Evolutionary conservation across 164 flowering plant species (phyloP).

Genomic region (Cinnamomum chago): DNA sequence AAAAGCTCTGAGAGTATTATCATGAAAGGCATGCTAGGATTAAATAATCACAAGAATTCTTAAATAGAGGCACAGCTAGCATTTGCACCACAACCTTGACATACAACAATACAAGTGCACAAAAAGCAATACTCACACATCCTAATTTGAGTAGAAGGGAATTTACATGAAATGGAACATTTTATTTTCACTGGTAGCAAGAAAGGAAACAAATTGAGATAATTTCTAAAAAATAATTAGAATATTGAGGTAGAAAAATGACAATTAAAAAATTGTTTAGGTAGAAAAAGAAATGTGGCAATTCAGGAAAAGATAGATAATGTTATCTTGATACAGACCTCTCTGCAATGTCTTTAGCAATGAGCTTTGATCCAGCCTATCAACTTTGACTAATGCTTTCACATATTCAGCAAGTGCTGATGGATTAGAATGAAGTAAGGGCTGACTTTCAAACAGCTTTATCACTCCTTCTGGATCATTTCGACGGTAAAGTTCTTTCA

Average conservation of each 20-base stretch:
- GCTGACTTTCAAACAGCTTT: slow-evolving; percentile 77
- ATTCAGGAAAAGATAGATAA: no score
- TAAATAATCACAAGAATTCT: no score
- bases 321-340: slow-evolving; percentile 41
- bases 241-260: background rate
- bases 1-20: background rate
- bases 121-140: background rate
- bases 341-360: slow-evolving; percentile 78
- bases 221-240: background rate
- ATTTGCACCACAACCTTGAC: background rate
- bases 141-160: background rate
- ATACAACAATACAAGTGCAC: background rate
- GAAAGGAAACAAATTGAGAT: background rate
- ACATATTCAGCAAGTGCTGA: slow-evolving; percentile 90
- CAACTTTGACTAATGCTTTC: slow-evolving; percentile 82
- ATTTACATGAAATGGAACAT: background rate
- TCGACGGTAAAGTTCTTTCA: slow-evolving; percentile 61
- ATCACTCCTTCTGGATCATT: slow-evolving; percentile 88
- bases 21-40: background rate
- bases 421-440: slow-evolving; percentile 69
- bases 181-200: background rate
- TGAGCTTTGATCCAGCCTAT: slow-evolving; percentile 76
- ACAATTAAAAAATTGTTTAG: background rate
- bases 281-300: no score
- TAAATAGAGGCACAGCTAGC: background rate